A percentile compares a stretch with the other conserved stretches of the same genome.
These are phyloP conservation scores for Pythium pyrilobum DNA, from an alignment of 352 stramenopile species.

Conservation along the genomic window DNA sequence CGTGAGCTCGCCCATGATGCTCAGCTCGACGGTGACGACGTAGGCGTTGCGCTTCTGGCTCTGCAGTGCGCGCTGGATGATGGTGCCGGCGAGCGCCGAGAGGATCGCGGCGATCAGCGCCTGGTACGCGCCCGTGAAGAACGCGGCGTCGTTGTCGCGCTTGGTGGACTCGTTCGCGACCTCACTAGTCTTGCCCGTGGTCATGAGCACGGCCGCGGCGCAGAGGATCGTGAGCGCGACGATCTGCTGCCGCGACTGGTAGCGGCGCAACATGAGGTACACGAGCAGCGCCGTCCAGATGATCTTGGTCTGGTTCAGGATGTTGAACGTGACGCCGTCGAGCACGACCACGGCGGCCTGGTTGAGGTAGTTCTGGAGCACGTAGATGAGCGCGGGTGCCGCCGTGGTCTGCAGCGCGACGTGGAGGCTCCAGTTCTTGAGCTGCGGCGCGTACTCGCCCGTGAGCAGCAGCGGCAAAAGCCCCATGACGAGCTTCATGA, in stretches of 20 bases:
- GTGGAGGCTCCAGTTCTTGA: constrained; percentile 63
- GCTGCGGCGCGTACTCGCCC: constrained; percentile 38
- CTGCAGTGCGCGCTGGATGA: constrained; percentile 75
- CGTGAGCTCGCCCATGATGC: constrained; percentile 57
- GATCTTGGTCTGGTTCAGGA: constrained; percentile 88
- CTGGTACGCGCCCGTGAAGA: constrained; percentile 68
- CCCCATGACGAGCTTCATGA: constrained; percentile 65
- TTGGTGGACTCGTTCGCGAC: neutral
- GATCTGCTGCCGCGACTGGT: constrained; percentile 68
- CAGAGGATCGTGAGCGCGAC: constrained; percentile 64
- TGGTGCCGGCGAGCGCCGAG: constrained; percentile 64
- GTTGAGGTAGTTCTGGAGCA: constrained; percentile 81
- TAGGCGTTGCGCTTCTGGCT: constrained; percentile 67
- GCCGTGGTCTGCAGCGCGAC: constrained; percentile 57
- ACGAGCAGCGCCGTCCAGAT: constrained; percentile 82
- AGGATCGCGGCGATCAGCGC: constrained; percentile 67
- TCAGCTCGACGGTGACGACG: constrained; percentile 78
- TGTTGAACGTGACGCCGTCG: constrained; percentile 81
- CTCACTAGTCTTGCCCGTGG: constrained; percentile 24
- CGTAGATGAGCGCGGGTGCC: constrained; percentile 72
- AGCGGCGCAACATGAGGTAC: constrained; percentile 68
- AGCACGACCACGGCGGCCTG: constrained; percentile 69
- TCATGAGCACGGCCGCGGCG: constrained; percentile 72
- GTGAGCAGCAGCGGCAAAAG: constrained; percentile 51
- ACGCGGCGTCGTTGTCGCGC: constrained; percentile 30